Evolutionary conservation across 768 basidiomycete genomes (phyloP).

Genomic region (Termitomyces sp.): DNA sequence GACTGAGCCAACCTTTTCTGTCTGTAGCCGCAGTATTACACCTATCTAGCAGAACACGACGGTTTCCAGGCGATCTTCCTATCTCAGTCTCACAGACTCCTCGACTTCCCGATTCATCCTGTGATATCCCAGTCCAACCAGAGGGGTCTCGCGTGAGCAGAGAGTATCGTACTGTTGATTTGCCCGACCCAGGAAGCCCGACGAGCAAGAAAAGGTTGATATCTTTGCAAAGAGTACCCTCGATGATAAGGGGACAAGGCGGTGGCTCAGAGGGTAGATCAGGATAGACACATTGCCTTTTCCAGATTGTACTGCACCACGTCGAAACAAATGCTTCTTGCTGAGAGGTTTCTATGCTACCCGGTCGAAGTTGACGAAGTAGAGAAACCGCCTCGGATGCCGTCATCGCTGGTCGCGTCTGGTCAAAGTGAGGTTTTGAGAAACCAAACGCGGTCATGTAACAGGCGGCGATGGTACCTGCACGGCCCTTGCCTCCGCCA

Average conservation of each 20-base stretch:
- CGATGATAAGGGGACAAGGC: slow-evolving; percentile 38
- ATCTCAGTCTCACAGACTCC: slow-evolving; percentile 44
- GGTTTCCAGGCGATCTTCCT: slow-evolving; percentile 29
- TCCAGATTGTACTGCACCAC: slow-evolving; percentile 57
- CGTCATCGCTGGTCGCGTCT: slow-evolving; percentile 41
- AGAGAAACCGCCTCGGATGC: slow-evolving; percentile 41
- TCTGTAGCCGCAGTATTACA: slow-evolving; percentile 47
- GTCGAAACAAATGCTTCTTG: slow-evolving; percentile 55
- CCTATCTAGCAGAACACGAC: slow-evolving; percentile 47
- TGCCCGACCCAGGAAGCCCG: slow-evolving; percentile 58
- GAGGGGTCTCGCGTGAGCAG: slow-evolving; percentile 37
- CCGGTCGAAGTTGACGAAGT: slow-evolving; percentile 46
- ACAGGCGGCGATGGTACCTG: slow-evolving; percentile 57
- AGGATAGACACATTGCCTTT: slow-evolving; percentile 45
- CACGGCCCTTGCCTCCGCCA: slow-evolving; percentile 58
- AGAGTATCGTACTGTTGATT: slow-evolving; percentile 48
- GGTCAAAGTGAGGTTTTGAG: slow-evolving; percentile 29
- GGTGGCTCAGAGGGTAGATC: slow-evolving; percentile 45
- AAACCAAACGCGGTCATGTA: slow-evolving; percentile 56
- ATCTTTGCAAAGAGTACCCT: slow-evolving; percentile 29
- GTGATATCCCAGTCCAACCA: slow-evolving; percentile 43
- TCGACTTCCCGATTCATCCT: slow-evolving; percentile 51
- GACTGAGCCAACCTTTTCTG: slow-evolving; percentile 42
- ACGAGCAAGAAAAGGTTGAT: slow-evolving; percentile 49
- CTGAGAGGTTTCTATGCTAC: slow-evolving; percentile 49